These are phyloP conservation scores for Sporisorium iseilematis-ciliati DNA, from an alignment of 1,284 basidiomycete genomes.

Conservation along the genomic window DNA sequence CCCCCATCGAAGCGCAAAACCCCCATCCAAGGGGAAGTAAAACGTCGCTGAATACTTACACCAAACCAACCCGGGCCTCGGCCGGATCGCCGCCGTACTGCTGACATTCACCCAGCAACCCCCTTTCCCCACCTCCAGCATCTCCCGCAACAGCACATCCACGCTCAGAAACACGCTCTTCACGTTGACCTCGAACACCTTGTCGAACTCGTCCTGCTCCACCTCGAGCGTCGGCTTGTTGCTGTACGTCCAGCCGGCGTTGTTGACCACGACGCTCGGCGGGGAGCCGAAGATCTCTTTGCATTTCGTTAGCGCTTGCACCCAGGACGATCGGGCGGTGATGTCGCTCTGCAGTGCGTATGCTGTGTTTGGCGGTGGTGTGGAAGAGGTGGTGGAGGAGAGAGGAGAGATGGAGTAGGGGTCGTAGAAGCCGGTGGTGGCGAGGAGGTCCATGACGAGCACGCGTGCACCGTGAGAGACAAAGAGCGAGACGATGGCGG, in stretches of 20 bases:
- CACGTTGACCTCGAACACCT: slow-evolving; percentile 44
- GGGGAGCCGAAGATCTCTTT: slow-evolving; percentile 3
- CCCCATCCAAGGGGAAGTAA: no score
- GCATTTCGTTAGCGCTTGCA: background rate
- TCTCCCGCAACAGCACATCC: slow-evolving; percentile 24
- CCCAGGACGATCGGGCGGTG: slow-evolving; percentile 18
- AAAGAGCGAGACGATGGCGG: slow-evolving; percentile 31
- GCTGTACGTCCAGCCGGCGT: slow-evolving; percentile 54
- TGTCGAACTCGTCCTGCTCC: slow-evolving; percentile 39
- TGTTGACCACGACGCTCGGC: slow-evolving; percentile 39
- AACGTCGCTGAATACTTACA: no score
- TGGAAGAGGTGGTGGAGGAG: background rate
- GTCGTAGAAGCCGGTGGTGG: slow-evolving; percentile 11
- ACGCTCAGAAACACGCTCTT: slow-evolving; percentile 35
- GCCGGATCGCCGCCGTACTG: slow-evolving; percentile 40
- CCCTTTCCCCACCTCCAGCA: slow-evolving; percentile 18
- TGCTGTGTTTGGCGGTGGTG: background rate
- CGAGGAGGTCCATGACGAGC: slow-evolving; percentile 28
- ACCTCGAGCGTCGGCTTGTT: slow-evolving; percentile 43
- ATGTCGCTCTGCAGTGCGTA: slow-evolving; percentile 38
- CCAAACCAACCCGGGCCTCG: slow-evolving; percentile 47
- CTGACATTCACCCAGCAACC: slow-evolving; percentile 33
- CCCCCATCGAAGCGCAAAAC: no score
- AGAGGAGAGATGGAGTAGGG: slow-evolving; percentile 5
- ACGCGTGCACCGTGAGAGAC: slow-evolving; percentile 14